phyloP scores from a whole-genome alignment of 2,329 filamentous ascomycete genomes.

The Biscogniauxia marginata region DNA sequence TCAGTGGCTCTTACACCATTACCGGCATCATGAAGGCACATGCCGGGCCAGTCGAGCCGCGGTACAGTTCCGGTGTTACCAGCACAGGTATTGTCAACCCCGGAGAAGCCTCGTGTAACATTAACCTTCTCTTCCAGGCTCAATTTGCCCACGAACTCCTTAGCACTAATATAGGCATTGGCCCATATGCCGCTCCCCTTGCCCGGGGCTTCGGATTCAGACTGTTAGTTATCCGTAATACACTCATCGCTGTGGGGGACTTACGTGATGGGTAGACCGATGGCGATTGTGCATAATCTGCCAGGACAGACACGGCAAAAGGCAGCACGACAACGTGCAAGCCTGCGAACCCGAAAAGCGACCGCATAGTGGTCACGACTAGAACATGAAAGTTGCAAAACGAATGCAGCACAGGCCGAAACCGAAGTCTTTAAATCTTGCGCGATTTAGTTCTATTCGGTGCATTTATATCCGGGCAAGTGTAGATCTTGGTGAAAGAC shows the following conservation, averaged over 20 bases:
- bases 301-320: slow-evolving; percentile 9
- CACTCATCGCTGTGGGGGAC: slow-evolving; percentile 6
- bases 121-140: slow-evolving; percentile 65
- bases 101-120: slow-evolving; percentile 41
- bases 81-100: slow-evolving; percentile 49
- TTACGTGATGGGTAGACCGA: slow-evolving; percentile 31
- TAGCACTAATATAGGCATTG: slow-evolving; percentile 57
- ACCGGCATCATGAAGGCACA: slow-evolving; percentile 50
- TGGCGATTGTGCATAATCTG: slow-evolving; percentile 28
- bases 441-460: neutral
- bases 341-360: slow-evolving; percentile 5
- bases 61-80: slow-evolving; percentile 47
- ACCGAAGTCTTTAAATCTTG: neutral
- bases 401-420: neutral
- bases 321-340: slow-evolving; percentile 15
- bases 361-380: slow-evolving; percentile 19
- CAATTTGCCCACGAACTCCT: slow-evolving; percentile 57
- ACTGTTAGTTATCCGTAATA: slow-evolving; percentile 3
- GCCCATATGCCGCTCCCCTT: slow-evolving; percentile 47
- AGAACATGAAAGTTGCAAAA: neutral
- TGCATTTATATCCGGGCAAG: neutral
- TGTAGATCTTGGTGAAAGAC: neutral
- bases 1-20: slow-evolving; percentile 50
- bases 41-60: slow-evolving; percentile 44
- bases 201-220: slow-evolving; percentile 27